Percentiles rank a stretch among this genome's conserved stretches.
phyloP scores from a whole-genome alignment of 371 early-diverging fungal species.

The Apophysomyces ossiformis region DNA sequence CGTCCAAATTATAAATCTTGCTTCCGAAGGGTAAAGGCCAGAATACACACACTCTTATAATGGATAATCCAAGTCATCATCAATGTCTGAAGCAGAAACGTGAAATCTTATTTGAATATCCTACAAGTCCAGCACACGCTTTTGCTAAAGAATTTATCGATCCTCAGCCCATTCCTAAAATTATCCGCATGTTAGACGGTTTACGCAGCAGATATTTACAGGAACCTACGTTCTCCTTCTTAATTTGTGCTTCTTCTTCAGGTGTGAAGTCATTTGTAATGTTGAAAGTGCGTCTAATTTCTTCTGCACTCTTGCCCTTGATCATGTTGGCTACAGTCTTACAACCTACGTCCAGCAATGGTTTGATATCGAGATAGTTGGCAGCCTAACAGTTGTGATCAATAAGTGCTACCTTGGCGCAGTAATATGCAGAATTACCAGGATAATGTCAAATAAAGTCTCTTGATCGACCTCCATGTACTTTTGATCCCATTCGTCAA shows the following conservation, averaged over 20 bases:
- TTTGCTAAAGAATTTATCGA: slow-evolving; percentile 3
- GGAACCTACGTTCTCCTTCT: slow-evolving; percentile 72
- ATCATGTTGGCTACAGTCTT: slow-evolving; percentile 99
- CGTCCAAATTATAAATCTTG: too few relatives aligned
- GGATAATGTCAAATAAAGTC: slow-evolving; percentile 75
- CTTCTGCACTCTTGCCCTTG: slow-evolving; percentile 92
- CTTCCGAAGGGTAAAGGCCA: too few relatives aligned
- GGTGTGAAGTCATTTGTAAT: slow-evolving; percentile 95
- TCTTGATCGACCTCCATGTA: slow-evolving; percentile 83
- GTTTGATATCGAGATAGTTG: slow-evolving; percentile 97
- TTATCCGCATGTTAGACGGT: background rate
- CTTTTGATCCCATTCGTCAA: slow-evolving; percentile 81
- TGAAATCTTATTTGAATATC: slow-evolving; percentile 5
- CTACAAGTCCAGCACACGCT: slow-evolving; percentile 6
- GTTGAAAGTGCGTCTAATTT: slow-evolving; percentile 93
- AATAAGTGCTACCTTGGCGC: background rate
- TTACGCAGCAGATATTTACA: background rate
- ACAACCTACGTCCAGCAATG: slow-evolving; percentile 92
- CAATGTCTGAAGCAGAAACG: background rate
- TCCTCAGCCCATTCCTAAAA: slow-evolving; percentile 11
- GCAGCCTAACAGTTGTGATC: slow-evolving; percentile 66
- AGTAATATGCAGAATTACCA: slow-evolving; percentile 33
- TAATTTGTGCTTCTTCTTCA: slow-evolving; percentile 94
- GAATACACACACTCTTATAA: background rate
- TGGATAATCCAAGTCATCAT: too few relatives aligned